Evolutionary conservation across 305 asterid genomes (phyloP).

Genomic region (Fraxinus dipetala): DNA sequence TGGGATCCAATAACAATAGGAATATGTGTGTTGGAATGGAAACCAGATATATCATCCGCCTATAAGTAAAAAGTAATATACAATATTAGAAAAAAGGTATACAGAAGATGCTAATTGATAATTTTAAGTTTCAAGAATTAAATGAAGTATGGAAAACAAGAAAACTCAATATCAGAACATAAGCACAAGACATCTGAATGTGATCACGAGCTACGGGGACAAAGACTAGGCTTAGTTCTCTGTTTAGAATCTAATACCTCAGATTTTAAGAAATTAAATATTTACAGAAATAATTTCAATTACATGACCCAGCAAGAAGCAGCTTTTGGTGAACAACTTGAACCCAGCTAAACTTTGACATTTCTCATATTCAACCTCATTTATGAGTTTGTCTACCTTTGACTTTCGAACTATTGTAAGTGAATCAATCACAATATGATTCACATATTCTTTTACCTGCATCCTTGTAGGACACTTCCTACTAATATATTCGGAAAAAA

Average conservation of each 20-base stretch:
- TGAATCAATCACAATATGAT: neutral
- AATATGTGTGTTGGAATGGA: slow-evolving; percentile 89
- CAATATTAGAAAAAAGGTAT: neutral
- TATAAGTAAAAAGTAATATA: slow-evolving; percentile 29
- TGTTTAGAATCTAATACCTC: neutral
- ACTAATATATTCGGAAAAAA: neutral
- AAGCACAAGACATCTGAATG: neutral
- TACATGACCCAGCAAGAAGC: neutral
- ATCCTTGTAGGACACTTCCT: neutral
- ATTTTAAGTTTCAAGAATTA: neutral
- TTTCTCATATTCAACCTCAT: neutral
- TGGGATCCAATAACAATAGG: slow-evolving; percentile 93
- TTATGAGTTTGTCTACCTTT: neutral
- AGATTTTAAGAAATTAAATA: neutral
- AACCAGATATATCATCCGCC: slow-evolving; percentile 94
- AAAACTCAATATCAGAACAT: neutral
- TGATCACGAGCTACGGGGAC: neutral
- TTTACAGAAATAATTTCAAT: neutral
- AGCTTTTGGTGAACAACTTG: neutral
- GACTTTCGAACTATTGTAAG: neutral
- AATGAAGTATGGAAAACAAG: neutral
- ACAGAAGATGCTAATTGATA: neutral
- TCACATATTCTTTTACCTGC: neutral
- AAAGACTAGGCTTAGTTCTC: neutral
- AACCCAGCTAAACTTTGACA: neutral